A percentile compares a stretch with the other conserved stretches of the same genome.
These are phyloP conservation scores for Tinospora cordifolia DNA, from an alignment of 164 flowering plant species.

Conservation along the genomic window DNA sequence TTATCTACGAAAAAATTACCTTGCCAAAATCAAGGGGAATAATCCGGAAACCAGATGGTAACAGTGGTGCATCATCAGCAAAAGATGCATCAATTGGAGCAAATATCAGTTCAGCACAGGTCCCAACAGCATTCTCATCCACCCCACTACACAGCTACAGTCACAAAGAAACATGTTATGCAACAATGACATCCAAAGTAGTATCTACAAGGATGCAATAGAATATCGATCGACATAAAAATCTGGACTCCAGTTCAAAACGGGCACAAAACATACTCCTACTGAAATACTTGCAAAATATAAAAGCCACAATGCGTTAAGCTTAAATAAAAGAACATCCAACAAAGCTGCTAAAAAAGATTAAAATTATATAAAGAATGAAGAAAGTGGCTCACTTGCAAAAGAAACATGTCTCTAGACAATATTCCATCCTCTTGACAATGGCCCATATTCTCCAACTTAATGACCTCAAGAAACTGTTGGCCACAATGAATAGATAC, in stretches of 20 bases:
- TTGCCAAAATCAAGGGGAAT: slow-evolving; percentile 75
- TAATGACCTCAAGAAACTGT: slow-evolving; percentile 87
- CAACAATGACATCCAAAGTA: background rate
- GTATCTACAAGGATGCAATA: background rate
- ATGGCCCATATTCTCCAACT: slow-evolving; percentile 59
- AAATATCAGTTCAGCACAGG: slow-evolving; percentile 89
- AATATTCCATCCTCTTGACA: slow-evolving; percentile 65
- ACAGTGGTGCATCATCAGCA: slow-evolving; percentile 93
- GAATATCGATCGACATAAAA: background rate
- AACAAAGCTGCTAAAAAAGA: background rate
- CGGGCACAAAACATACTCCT: too few relatives aligned
- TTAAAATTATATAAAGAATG: background rate
- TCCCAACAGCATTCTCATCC: slow-evolving; percentile 92
- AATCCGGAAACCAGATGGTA: slow-evolving; percentile 97
- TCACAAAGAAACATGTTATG: background rate
- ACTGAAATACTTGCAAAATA: background rate
- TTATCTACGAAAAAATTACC: slow-evolving; percentile 26
- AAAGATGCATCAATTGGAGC: slow-evolving; percentile 96
- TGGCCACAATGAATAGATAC: background rate
- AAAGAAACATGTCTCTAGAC: slow-evolving; percentile 72
- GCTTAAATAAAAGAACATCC: background rate
- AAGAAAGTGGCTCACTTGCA: slow-evolving; percentile 50
- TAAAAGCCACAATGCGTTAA: too few relatives aligned
- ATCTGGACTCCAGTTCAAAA: too few relatives aligned
- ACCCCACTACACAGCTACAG: slow-evolving; percentile 84